These are phyloP conservation scores for Fusarium bactridioides DNA, from an alignment of 2,329 filamentous ascomycete species.

Conservation along the genomic window DNA sequence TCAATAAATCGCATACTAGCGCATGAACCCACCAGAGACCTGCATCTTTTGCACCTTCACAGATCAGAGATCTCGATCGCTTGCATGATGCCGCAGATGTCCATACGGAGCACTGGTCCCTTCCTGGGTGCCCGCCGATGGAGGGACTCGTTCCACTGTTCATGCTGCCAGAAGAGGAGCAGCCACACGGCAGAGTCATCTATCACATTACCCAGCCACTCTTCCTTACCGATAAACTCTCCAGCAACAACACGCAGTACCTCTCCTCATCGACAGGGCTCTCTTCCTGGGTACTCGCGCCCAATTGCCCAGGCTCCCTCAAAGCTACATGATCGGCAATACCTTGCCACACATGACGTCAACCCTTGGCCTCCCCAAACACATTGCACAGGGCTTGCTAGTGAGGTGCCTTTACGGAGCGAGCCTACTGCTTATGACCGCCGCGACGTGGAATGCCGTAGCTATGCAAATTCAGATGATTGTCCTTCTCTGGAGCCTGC, in stretches of 20 bases:
- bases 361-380: accelerated
- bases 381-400: background rate
- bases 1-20: background rate
- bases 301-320: background rate
- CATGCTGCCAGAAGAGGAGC: background rate
- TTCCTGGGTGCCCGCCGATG: background rate
- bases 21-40: background rate
- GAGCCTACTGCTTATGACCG: background rate
- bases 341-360: background rate
- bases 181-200: background rate
- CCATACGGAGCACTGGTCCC: background rate
- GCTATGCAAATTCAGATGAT: background rate
- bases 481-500: background rate
- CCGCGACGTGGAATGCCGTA: background rate
- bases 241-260: background rate
- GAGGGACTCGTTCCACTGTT: background rate
- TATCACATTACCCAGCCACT: background rate
- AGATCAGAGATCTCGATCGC: background rate
- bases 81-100: background rate
- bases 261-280: background rate
- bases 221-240: background rate
- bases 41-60: background rate
- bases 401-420: background rate
- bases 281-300: background rate
- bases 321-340: background rate